Conservation (phyloP, 1,284 basidiomycete species). For the Moniliella sp. region DNA sequence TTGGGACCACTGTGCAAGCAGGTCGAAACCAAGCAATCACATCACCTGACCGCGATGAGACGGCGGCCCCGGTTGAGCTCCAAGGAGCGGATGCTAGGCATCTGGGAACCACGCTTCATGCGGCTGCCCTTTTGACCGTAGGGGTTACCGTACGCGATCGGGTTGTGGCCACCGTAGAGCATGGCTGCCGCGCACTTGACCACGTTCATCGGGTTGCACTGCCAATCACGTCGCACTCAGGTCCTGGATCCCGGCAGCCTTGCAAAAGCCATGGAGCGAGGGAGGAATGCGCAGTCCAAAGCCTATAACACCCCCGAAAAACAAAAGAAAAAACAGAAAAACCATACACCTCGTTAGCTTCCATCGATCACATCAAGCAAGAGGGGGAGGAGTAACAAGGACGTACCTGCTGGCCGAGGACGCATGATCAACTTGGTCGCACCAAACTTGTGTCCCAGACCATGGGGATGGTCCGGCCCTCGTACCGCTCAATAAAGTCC, state of each 20-base stretch:
- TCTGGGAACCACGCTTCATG: slow-evolving; percentile 25
- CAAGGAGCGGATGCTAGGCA: slow-evolving; percentile 14
- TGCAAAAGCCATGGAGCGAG: slow-evolving; percentile 60
- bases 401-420: slow-evolving; percentile 47
- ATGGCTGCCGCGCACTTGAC: slow-evolving; percentile 37
- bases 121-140: slow-evolving; percentile 22
- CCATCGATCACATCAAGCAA: no score
- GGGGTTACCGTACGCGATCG: slow-evolving; percentile 26
- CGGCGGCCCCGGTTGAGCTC: slow-evolving; percentile 21
- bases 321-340: no score
- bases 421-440: slow-evolving; percentile 63
- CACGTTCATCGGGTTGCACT: slow-evolving; percentile 52
- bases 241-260: slow-evolving; percentile 82
- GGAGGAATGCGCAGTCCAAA: slow-evolving; percentile 80
- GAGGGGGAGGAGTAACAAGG: background rate
- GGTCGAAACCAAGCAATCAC: no score
- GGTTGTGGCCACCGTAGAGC: slow-evolving; percentile 22
- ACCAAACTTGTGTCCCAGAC: slow-evolving; percentile 62
- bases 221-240: slow-evolving; percentile 75
- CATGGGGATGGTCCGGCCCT: slow-evolving; percentile 66
- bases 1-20: no score
- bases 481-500: slow-evolving; percentile 72
- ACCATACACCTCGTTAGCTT: background rate
- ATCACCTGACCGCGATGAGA: no score
- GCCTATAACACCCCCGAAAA: slow-evolving; percentile 43